Base-by-base conservation (phyloP, 2,329 filamentous ascomycete species). In the Plenodomus biglobosus region DNA sequence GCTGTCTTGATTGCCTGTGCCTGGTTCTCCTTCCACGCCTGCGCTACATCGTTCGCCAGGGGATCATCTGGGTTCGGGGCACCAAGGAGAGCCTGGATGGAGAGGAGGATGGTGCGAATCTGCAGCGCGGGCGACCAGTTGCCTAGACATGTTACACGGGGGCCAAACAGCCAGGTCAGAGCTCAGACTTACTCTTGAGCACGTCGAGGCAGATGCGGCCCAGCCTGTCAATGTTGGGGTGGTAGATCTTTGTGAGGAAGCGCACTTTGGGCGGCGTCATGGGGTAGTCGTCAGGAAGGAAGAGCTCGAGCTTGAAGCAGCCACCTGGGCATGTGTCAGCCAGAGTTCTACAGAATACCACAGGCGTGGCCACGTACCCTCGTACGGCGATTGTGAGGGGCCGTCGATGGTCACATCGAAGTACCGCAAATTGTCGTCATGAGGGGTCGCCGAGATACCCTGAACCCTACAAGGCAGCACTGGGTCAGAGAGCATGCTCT, bases 211-310 rank as follows among this genome's bases (percentile, higher is more conserved):
- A 99, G 75, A 99, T 99, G 52, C 94, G 88, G 52, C 94, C 94
- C 2, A 99, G 84, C 75, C 95, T 95, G 73, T 99, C 94, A 62
- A 99, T 96, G 73, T 99, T 99, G 43, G 94, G 94, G 73, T 99
- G 95, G 76, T 97, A 99, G 73, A 99, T 97, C 77, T 96, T 96
- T 64, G 95, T 99, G 42, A 99, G 80, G 76, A 99, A 99, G 46
- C 94, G 89, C 69, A 99, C 96, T 80, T 96, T 96, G 38, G 94
- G 94, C 44, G 94, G 92, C 27, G 91, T 96, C 94, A 99, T 99
- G 36, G 94, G 94, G 73, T 99, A 99, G 77, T 99, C 94, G 68
- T 99, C 94, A 38, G 95, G 95, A 19, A 99, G 82, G 74, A 99
- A 99, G 17, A 99, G 85, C 75, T 99, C 94, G 53, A 97, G 87